Evolutionary conservation across 129 eudicot species (phyloP), one percentile per base, ranked within the genome.

Genomic region (Deinandra increscens): DNA sequence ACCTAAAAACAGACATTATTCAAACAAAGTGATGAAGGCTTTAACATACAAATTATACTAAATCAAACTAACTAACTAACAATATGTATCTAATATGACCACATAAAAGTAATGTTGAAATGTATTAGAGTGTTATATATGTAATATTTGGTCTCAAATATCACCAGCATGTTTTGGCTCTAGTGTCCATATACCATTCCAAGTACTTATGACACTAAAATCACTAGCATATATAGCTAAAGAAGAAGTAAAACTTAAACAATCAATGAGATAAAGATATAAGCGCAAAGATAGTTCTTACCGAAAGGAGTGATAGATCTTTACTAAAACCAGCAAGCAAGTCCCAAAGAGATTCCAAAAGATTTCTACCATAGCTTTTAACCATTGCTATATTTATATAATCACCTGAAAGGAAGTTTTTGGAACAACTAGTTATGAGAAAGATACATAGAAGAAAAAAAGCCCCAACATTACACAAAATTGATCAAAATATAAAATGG

Each of bases 301-400:
- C 97, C 41, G 87, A 80, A 62, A 84, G 82, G 66, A 75, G 67
- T 0, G 97, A 83, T 50, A 84, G 81, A 79, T 86, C 74, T 48
- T 67, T 80, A 46, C 79, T 60, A 46, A 84, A 83, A 81, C 81
- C 74, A 43, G 68, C 64, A 39, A 84, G 66, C 38, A 84, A 60
- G 68, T 82, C 77, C 64, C 79, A 74, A 74, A 80, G 67, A 62
- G 76, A 60, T 31, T 43, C 31, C 19, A 75, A 78, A 80, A 86
- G 80, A 58, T 68, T 71, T 50, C 68, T 19, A 19, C 60, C 79
- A 64, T 81, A 75, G 14, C 79, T 69, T 62, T 71, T 79, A 38
- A 72, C 84, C 70, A 77, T 78, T n/a, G 87, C 88, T 84, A 87
- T 87, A 80, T 89, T 93, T 70, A 80, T n/a, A 14, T 88, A 90